Conservation (phyloP, 2,329 filamentous ascomycete species). For the Xylaria sp. region DNA sequence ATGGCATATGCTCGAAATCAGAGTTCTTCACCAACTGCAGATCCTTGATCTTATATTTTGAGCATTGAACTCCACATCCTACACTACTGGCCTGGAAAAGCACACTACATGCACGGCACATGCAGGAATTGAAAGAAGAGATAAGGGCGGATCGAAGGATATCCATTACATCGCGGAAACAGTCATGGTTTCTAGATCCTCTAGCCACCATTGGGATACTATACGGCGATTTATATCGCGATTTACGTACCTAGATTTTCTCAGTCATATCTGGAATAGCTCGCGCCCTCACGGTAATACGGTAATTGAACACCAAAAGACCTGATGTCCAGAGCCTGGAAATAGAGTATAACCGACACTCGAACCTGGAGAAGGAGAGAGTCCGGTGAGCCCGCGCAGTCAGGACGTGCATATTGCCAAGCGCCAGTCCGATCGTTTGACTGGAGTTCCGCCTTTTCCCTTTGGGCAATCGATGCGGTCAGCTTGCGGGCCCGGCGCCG, state of each 20-base stretch:
- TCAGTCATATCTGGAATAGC: not conserved
- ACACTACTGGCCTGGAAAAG: not conserved
- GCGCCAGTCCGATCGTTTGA: conserved; percentile 10
- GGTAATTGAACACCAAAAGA: not conserved
- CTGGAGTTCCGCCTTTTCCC: conserved; percentile 28
- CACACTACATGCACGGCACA: conserved; percentile 8
- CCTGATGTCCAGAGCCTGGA: not conserved
- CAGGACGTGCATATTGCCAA: conserved; percentile 29
- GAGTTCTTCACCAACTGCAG: not conserved
- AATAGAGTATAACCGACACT: not conserved
- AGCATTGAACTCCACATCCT: conserved; percentile 14
- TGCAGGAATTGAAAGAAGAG: conserved; percentile 17
- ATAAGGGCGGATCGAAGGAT: conserved; percentile 15
- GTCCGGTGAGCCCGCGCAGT: not conserved
- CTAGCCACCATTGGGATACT: not conserved
- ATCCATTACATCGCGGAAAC: conserved; percentile 21
- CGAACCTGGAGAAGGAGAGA: not conserved
- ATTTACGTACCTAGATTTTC: not conserved
- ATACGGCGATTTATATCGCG: not conserved
- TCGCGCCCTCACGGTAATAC: not conserved
- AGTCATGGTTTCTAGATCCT: conserved; percentile 12
- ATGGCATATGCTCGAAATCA: not conserved
- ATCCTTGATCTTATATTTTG: conserved; percentile 8
- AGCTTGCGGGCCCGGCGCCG: conserved; percentile 33
- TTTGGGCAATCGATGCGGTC: conserved; percentile 33